Base-by-base conservation (phyloP, 768 basidiomycete species). In the Chalciporus chontae region DNA sequence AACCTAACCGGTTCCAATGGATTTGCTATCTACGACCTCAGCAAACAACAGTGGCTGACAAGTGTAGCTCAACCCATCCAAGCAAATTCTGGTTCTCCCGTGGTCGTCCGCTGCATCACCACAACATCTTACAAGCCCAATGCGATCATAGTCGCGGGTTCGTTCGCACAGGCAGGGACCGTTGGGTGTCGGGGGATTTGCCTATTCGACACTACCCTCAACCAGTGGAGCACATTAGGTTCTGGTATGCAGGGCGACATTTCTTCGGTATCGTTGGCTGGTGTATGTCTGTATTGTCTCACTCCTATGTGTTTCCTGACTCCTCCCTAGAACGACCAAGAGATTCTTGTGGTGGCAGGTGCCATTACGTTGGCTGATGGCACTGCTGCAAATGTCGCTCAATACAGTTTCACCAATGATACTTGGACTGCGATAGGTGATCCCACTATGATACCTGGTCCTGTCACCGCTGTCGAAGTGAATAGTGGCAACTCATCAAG, bases 401-500 rank as follows among this genome's bases (percentile, higher is more conserved):
- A 77, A 48, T 97, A 79, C 66, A 74, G 76, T 51, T 82, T 94
- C 60, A 57, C 77, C 31, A 94, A 92, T 61, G 59, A 70, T 3
- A 83, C 82, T 2, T 99, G 95, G 95, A 71, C 72, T 8, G 63
- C 84, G 1, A 63, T 94, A 23, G 91, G 89, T 9, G 63, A 71
- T 40, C 67, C 78, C 11, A 64, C 67, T 11, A 74, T 80, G 41
- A 73, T 97, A 19, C 91, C 94, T 40, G 95, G 95, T 3, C 93
- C 94, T 3, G 87, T 93, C 2, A 88, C 92, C 3, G 94, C 95
- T 10, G 65, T 97, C 45, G 86, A 87, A 46, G 86, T 93, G 37
- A 90, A 98, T 66, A 74, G 84, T 54, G 78, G 79, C 18, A 92
- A 96, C 63, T 65, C 71, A 1, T 88, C 81, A 58, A 95, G 89